phyloP scores from a whole-genome alignment of 352 stramenopile species.

The Pythium guiyangense region DNA sequence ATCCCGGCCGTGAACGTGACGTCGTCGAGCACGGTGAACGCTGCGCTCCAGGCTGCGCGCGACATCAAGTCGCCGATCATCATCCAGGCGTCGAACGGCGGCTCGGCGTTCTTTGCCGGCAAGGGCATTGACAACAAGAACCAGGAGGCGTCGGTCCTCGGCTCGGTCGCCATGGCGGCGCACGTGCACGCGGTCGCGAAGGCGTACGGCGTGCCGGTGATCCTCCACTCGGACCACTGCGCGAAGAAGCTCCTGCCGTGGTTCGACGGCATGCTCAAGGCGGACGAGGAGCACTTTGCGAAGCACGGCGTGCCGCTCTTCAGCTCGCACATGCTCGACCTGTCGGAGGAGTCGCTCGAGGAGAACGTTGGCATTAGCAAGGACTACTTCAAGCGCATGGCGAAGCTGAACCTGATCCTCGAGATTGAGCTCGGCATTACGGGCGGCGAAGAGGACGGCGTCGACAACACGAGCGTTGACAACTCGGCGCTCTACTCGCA shows the following conservation, averaged over 20 bases:
- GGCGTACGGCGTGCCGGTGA: constrained; percentile 96
- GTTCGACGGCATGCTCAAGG: constrained; percentile 96
- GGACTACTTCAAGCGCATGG: constrained; percentile 97
- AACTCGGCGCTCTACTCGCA: constrained; percentile 91
- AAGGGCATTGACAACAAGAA: constrained; percentile 96
- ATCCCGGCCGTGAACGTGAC: constrained; percentile 98
- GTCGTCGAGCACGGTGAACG: constrained; percentile 94
- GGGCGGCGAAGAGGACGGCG: constrained; percentile 97
- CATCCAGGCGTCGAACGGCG: constrained; percentile 98
- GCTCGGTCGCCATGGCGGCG: constrained; percentile 90
- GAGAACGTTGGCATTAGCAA: constrained; percentile 98
- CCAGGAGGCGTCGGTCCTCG: constrained; percentile 77
- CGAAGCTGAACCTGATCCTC: constrained; percentile 94
- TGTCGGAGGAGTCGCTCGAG: constrained; percentile 97
- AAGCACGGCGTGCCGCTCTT: constrained; percentile 94
- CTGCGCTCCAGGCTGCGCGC: constrained; percentile 94
- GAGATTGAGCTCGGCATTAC: constrained; percentile 99
- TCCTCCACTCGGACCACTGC: constrained; percentile 99
- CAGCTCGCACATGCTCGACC: constrained; percentile 98
- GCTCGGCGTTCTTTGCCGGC: constrained; percentile 95
- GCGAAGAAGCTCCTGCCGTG: constrained; percentile 97
- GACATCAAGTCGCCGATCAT: constrained; percentile 97
- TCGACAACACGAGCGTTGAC: constrained; percentile 96
- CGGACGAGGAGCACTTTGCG: constrained; percentile 95
- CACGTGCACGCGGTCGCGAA: constrained; percentile 96